These are phyloP conservation scores for Rhizophora apiculata DNA, from an alignment of 345 rosid species.

Conservation along the genomic window DNA sequence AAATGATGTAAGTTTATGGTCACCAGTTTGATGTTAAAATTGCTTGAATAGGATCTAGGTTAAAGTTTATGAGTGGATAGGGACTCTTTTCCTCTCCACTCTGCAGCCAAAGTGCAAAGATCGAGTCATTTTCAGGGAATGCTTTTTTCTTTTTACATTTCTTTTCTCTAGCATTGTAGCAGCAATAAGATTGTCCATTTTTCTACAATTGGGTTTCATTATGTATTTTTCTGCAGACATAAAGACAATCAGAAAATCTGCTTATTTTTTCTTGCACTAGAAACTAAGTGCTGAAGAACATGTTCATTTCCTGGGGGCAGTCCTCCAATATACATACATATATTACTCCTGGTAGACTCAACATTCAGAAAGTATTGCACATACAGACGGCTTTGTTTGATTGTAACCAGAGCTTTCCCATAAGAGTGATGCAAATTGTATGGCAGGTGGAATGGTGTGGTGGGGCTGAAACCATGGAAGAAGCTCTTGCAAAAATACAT, in stretches of 20 bases:
- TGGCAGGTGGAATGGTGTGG: slow-evolving; percentile 92
- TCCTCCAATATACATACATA: neutral
- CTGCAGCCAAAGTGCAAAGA: neutral
- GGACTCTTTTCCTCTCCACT: neutral
- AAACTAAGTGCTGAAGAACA: neutral
- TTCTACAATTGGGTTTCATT: neutral
- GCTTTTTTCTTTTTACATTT: neutral
- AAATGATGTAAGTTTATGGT: neutral
- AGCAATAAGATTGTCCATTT: neutral
- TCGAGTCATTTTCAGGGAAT: neutral
- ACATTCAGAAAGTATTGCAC: too few relatives aligned
- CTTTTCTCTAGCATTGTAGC: neutral
- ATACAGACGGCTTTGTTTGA: too few relatives aligned
- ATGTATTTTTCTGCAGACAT: neutral
- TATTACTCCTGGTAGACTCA: neutral
- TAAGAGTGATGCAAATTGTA: slow-evolving; percentile 8
- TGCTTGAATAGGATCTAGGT: neutral
- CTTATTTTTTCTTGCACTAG: neutral
- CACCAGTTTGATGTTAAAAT: neutral
- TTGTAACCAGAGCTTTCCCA: neutral
- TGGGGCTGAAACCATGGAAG: slow-evolving; percentile 75
- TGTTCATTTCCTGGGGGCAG: neutral
- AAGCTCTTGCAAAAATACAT: slow-evolving; percentile 62
- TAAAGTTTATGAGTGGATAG: neutral
- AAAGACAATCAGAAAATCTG: neutral